Base-by-base conservation (phyloP, 371 early-diverging fungal species). In the Smittium culicis region DNA sequence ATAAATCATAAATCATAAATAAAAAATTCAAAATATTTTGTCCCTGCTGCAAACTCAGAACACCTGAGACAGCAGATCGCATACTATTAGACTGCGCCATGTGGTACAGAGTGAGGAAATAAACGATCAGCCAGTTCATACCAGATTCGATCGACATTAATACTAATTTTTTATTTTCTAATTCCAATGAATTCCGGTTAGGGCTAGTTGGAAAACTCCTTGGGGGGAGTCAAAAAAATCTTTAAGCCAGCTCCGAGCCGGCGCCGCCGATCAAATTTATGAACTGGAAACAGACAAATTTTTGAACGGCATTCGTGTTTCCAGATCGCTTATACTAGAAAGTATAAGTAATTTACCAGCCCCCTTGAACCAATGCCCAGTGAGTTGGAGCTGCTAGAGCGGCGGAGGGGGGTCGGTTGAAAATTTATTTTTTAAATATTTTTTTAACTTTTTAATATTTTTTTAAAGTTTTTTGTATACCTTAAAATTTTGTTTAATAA, bases 301-400 rank as follows among this genome's bases (percentile, higher is more conserved):
- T 45, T 11, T 45, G 45, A 20, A 45, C 45, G 20, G 5, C 45
- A 45, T 45, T 45, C 45, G 45, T 45, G 45, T 45, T 45, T 5
- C 45, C 20, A 45, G 45, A 45, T 45, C 20, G 45, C 11, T 20
- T 45, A 45, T 45, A 45, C 45, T 45, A 20, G 45, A 45, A 45
- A 20, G 45, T 45, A 45, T 45, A 45, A 45, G 45, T 45, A 20
- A 45, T 11, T 45, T 20, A 45, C 45, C 45, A 45, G 45, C 45
- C 45, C 45, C 45, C 45, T 45, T 45, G 45, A 45, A 45, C 45
- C 45, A 45, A 45, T 45, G 45, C 45, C 45, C 45, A 45, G 45
- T 45, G 45, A 11, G 45, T 45, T 20, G 5, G 45, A 45, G 45
- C 45, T 20, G 45, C 45, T 45, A 45, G 45, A 45, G 45, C 45